Evolutionary conservation across 306 rosid species (phyloP).

Genomic region (Pterocarpus santalinus): DNA sequence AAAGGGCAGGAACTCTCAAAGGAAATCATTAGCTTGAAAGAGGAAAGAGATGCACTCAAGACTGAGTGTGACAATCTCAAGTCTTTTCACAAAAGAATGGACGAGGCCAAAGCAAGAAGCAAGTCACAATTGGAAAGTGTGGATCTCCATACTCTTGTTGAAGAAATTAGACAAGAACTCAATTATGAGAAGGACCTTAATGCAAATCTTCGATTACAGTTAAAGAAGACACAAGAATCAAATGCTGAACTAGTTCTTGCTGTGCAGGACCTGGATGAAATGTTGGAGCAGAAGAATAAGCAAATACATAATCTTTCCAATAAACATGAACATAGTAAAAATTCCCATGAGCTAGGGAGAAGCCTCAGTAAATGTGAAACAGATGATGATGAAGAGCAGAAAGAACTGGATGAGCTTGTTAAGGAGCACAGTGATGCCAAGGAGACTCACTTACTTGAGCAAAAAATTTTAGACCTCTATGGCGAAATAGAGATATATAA

Average conservation of each 20-base stretch:
- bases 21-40: constrained; percentile 81
- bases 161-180: constrained; percentile 85
- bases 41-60: constrained; percentile 76
- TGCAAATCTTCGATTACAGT: constrained; percentile 77
- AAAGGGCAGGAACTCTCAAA: constrained; percentile 82
- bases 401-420: constrained; percentile 80
- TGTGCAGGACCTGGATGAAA: constrained; percentile 79
- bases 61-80: constrained; percentile 72
- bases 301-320: constrained; percentile 53
- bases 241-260: constrained; percentile 84
- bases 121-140: constrained; percentile 62
- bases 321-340: constrained; percentile 45
- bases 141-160: constrained; percentile 71
- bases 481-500: constrained; percentile 86
- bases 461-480: constrained; percentile 74
- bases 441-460: constrained; percentile 73
- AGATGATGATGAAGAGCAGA: constrained; percentile 81
- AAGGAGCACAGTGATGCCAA: constrained; percentile 64
- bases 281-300: constrained; percentile 75
- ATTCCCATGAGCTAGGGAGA: constrained; percentile 53
- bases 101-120: constrained; percentile 61
- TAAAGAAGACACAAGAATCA: constrained; percentile 87
- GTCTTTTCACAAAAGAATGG: constrained; percentile 63
- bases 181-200: constrained; percentile 81
- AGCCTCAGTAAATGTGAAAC: constrained; percentile 57